Evolutionary conservation across 495 filamentous ascomycete species (phyloP), one percentile per base, ranked within the genome.

Genomic region (Trichoderma gamsii): DNA sequence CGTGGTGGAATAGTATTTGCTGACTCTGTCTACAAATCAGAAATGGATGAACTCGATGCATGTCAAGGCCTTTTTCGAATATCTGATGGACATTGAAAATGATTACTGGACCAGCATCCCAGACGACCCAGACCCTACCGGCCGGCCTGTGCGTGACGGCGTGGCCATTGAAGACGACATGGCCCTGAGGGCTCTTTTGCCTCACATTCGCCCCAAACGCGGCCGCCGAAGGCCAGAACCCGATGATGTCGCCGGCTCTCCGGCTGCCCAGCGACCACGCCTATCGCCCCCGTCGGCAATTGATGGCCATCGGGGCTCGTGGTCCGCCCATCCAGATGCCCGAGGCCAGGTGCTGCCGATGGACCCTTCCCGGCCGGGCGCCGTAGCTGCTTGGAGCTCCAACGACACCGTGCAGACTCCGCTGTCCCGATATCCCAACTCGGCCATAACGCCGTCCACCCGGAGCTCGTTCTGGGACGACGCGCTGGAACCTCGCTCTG

Each of bases 11-110:
- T 9, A 5, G 0, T 23, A 6, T 6, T 52, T 5, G 49, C n/a
- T 9, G 8, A n/a, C 8, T 27, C 1, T 7, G 7, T 38, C 66
- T 65, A n/a, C n/a, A n/a, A 15, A 25, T 16, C 67, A 97, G 90
- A 86, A 95, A 68, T 99, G 95, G 95, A 95, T 99, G 91, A 92
- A 91, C 73, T 94, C 95, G 0, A 96, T 97, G 91, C 95, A 97
- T 74, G 86, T 99, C 25, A 93, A 97, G 82, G 91, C 93, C 21
- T 99, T 97, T 75, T 97, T 97, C 75, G 92, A 97, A 73, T 97
- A 91, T 74, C 85, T 95, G 13, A 82, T 93, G 43, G 87, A 88
- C 43, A 92, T 94, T 66, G 82, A 84, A 18, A 92, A 96, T 76
- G 71, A 83, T 0, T 99, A 99, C 76, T 97, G 90, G 79, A 90